Conservation (phyloP, 306 rosid species). For the Cercis canadensis region DNA sequence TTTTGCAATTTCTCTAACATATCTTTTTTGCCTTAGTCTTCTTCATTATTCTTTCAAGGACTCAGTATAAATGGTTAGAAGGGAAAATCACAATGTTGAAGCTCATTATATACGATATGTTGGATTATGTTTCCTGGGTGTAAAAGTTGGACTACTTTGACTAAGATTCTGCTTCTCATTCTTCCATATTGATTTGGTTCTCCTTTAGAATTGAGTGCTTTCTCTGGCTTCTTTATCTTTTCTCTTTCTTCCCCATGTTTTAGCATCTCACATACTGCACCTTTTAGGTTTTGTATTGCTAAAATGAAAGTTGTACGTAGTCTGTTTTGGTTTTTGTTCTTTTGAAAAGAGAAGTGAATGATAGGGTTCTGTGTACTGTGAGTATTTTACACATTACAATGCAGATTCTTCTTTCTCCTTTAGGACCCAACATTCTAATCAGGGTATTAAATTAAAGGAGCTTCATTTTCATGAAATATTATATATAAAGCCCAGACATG, state of each 20-base stretch:
- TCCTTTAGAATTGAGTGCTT: slow-evolving; percentile 45
- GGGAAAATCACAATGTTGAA: slow-evolving; percentile 46
- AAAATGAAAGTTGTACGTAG: slow-evolving; percentile 24
- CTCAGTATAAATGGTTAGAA: slow-evolving; percentile 33
- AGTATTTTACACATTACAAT: slow-evolving; percentile 44
- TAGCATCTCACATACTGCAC: slow-evolving; percentile 15
- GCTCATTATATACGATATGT: slow-evolving; percentile 53
- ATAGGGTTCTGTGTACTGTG: slow-evolving; percentile 37
- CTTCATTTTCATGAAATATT: slow-evolving; percentile 44
- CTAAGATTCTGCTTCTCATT: slow-evolving; percentile 73
- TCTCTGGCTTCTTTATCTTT: slow-evolving; percentile 28
- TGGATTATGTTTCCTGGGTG: slow-evolving; percentile 60
- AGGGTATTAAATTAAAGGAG: slow-evolving; percentile 37
- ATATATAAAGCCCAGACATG: slow-evolving; percentile 36
- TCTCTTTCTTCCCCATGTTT: slow-evolving; percentile 35
- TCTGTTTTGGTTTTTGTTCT: slow-evolving; percentile 41
- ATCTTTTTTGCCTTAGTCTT: neutral
- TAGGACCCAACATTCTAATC: slow-evolving; percentile 60
- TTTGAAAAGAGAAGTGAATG: slow-evolving; percentile 48
- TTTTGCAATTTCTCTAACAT: slow-evolving; percentile 25
- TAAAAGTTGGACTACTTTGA: slow-evolving; percentile 69
- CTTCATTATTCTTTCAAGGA: slow-evolving; percentile 29
- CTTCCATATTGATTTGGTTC: slow-evolving; percentile 77
- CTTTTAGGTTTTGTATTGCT: slow-evolving; percentile 38
- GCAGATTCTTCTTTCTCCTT: slow-evolving; percentile 55